Evolutionary conservation across 208 protist species (phyloP).

Genomic region (Giardia duodenalis): DNA sequence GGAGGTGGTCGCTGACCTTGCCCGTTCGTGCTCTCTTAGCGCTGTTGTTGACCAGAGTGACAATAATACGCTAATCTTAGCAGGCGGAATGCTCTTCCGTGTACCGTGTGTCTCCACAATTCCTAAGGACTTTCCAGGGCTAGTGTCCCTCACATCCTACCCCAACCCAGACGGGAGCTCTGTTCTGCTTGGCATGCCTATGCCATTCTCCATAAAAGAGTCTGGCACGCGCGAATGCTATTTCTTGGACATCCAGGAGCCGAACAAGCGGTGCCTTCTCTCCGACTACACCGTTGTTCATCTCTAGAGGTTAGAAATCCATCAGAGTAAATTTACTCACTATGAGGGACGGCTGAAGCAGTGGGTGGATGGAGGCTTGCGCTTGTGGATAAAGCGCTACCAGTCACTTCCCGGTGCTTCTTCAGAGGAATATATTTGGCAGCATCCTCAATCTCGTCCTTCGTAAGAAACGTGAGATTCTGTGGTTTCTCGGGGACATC

Average conservation of each 20-base stretch:
- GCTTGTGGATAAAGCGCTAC: no score
- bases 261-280: neutral
- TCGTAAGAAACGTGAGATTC: neutral
- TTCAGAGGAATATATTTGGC: neutral
- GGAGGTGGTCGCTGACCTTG: neutral
- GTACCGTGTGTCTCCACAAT: neutral
- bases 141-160: conserved; percentile 9
- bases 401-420: neutral
- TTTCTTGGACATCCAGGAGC: neutral
- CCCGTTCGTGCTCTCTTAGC: neutral
- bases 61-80: neutral
- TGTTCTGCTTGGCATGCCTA: conserved; percentile 9
- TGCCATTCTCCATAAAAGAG: neutral
- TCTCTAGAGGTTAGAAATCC: no score
- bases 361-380: no score
- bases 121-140: conserved; percentile 22
- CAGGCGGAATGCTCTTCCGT: conserved; percentile 25
- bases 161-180: neutral
- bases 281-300: conserved; percentile 3
- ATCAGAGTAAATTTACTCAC: no score
- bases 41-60: neutral
- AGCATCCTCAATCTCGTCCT: neutral
- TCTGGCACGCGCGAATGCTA: neutral
- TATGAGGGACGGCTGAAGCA: no score
- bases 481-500: neutral